Evolutionary conservation across 176 grass and related monocot species (phyloP).

Genomic region (Ananas comosus): DNA sequence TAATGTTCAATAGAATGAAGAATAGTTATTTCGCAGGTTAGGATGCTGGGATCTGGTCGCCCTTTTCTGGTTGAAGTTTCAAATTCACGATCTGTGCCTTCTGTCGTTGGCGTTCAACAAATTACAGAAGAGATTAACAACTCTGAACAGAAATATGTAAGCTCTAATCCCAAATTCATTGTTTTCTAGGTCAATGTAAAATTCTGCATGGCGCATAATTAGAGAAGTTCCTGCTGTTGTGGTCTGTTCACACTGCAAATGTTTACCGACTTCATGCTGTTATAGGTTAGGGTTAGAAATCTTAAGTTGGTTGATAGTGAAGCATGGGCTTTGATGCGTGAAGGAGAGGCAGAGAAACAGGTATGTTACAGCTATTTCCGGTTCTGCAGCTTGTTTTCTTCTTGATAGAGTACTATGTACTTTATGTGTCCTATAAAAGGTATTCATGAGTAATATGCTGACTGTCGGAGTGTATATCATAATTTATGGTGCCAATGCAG

Average conservation of each 20-base stretch:
- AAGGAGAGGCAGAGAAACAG: slow-evolving; percentile 95
- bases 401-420: not conserved
- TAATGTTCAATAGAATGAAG: slow-evolving; percentile 25
- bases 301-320: slow-evolving; percentile 61
- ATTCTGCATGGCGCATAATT: not conserved
- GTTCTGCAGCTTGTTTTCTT: not conserved
- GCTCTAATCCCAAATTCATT: slow-evolving; percentile 15
- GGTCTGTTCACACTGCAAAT: not conserved
- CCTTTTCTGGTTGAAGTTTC: slow-evolving; percentile 81
- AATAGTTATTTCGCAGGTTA: slow-evolving; percentile 40
- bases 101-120: slow-evolving; percentile 52
- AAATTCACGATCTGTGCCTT: slow-evolving; percentile 62
- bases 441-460: not conserved
- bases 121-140: slow-evolving; percentile 67
- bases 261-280: slow-evolving; percentile 1
- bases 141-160: slow-evolving; percentile 78
- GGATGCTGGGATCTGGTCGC: slow-evolving; percentile 95
- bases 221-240: too few relatives aligned
- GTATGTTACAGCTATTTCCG: slow-evolving; percentile 19
- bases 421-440: too few relatives aligned
- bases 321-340: slow-evolving; percentile 93
- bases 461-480: not conserved
- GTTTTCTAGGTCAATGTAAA: not conserved
- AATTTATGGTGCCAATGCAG: slow-evolving; percentile 13
- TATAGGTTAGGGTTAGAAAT: slow-evolving; percentile 70